Base-by-base conservation (phyloP, 768 basidiomycete species). In the Agaricus blazei region DNA sequence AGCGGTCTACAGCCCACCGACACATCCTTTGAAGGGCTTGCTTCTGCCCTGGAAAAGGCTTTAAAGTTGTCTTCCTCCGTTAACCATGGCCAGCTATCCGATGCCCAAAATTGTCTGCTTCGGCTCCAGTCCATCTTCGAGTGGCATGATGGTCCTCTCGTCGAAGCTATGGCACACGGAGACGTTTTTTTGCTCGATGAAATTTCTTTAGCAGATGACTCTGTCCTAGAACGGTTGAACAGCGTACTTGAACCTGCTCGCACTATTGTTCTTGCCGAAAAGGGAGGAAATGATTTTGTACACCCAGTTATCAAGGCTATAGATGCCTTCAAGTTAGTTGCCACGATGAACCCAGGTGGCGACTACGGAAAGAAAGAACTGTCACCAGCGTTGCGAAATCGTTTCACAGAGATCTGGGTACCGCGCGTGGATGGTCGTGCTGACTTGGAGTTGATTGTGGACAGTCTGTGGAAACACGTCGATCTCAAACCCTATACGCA, bases 321-420 rank as follows among this genome's bases (percentile, higher is more conserved):
- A 6, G 71, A 78, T 3, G 72, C 71, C 1, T 99, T 99, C 78
- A 88, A 94, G 66, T 83, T 99, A 37, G 76, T 98, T 0, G 93
- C 97, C 2, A 98, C 97, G 2, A 99, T 99, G 97, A 99, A 99
- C 67, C 97, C 97, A 0, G 97, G 97, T 19, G 97, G 97, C 12
- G 97, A 99, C 65, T 98, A 95, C 63, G 97, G 97, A 24, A 99
- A 99, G 76, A 99, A 98, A 67, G 97, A 99, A 66, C 75, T 99
- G 2, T 98, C 97, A 1, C 96, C 95, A 31, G 97, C 97, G 0
- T 75, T 99, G 38, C 84, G 97, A 19, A 99, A 98, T 71, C 84
- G 97, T 4, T 99, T 99, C 72, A 99, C 97, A 3, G 97, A 99
- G 68, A 96, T 99, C 31, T 99, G 97, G 96, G 97, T 99, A 0